Evolutionary conservation across 352 stramenopile species (phyloP).

Genomic region (Globisporangium acanthophoron): DNA sequence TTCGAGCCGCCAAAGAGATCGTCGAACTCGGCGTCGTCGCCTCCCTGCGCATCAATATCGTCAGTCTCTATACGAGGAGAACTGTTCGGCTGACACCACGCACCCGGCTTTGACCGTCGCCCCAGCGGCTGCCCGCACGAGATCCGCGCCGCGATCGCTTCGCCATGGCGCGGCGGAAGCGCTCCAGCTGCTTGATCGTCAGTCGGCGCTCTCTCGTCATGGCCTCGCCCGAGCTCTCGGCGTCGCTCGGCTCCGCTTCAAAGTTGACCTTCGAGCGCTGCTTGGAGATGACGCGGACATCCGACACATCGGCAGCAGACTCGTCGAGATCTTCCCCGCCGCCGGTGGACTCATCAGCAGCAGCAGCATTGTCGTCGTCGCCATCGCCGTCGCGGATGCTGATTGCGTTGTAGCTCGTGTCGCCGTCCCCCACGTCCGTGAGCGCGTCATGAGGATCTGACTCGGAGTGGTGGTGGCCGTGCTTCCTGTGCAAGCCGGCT

Average conservation of each 20-base stretch:
- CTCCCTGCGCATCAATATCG: slow-evolving; percentile 2
- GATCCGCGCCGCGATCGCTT: slow-evolving; percentile 11
- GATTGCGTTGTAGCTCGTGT: slow-evolving; percentile 17
- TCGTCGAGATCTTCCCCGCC: neutral
- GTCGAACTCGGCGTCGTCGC: slow-evolving; percentile 20
- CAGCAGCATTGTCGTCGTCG: neutral
- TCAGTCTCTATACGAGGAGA: neutral
- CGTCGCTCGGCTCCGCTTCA: slow-evolving; percentile 5
- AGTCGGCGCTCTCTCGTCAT: slow-evolving; percentile 19
- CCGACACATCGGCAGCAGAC: neutral
- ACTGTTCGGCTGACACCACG: neutral
- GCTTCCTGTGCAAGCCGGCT: slow-evolving; percentile 5
- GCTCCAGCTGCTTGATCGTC: slow-evolving; percentile 26
- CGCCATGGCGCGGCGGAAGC: slow-evolving; percentile 26
- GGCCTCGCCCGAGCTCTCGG: neutral
- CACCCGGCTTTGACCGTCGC: slow-evolving; percentile 11
- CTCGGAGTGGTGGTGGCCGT: slow-evolving; percentile 2
- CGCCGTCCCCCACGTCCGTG: slow-evolving; percentile 14
- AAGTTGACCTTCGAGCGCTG: slow-evolving; percentile 9
- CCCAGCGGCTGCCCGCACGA: slow-evolving; percentile 4
- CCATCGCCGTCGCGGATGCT: slow-evolving; percentile 8
- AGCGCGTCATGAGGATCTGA: neutral
- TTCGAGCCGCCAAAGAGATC: slow-evolving; percentile 20
- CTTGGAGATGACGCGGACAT: neutral
- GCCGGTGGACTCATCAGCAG: neutral